A percentile compares a stretch with the other conserved stretches of the same genome.
phyloP scores from a whole-genome alignment of 2,329 filamentous ascomycete genomes.

The Trichoderma sp. region DNA sequence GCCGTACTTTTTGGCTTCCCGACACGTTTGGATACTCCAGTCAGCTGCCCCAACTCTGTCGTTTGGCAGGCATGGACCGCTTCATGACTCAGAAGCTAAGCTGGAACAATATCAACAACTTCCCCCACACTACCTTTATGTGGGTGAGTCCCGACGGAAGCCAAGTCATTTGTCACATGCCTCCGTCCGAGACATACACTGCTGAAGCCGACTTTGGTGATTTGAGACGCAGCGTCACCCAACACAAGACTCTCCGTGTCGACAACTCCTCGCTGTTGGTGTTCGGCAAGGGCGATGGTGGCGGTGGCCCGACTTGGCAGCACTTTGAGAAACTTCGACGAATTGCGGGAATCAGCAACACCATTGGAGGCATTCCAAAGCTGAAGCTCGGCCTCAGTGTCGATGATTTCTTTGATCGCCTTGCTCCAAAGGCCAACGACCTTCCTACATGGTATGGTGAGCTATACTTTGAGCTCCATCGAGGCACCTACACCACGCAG shows the following conservation, averaged over 20 bases:
- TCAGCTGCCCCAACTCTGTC: conserved; percentile 89
- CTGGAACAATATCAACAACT: conserved; percentile 99
- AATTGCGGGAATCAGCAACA: conserved; percentile 88
- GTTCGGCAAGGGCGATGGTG: conserved; percentile 95
- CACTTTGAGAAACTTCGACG: conserved; percentile 93
- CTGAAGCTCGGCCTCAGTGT: conserved; percentile 87
- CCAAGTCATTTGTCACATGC: conserved; percentile 97
- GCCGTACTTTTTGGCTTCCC: conserved; percentile 92
- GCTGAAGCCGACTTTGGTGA: conserved; percentile 93
- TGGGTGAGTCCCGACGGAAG: conserved; percentile 96
- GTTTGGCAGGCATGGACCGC: conserved; percentile 89
- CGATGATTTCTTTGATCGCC: conserved; percentile 86
- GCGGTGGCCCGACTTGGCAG: conserved; percentile 89
- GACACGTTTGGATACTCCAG: conserved; percentile 98
- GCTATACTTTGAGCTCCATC: conserved; percentile 95
- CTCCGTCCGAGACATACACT: conserved; percentile 92
- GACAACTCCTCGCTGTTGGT: conserved; percentile 87
- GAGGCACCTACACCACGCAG: conserved; percentile 95
- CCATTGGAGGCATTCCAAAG: conserved; percentile 72
- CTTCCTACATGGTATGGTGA: conserved; percentile 98
- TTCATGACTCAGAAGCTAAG: conserved; percentile 98
- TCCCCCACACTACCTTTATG: conserved; percentile 97
- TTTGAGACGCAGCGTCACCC: conserved; percentile 79
- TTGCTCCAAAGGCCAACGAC: conserved; percentile 74
- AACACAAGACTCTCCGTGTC: conserved; percentile 94